phyloP scores from a whole-genome alignment of 2,329 filamentous ascomycete species.

The Curvularia sp. region DNA sequence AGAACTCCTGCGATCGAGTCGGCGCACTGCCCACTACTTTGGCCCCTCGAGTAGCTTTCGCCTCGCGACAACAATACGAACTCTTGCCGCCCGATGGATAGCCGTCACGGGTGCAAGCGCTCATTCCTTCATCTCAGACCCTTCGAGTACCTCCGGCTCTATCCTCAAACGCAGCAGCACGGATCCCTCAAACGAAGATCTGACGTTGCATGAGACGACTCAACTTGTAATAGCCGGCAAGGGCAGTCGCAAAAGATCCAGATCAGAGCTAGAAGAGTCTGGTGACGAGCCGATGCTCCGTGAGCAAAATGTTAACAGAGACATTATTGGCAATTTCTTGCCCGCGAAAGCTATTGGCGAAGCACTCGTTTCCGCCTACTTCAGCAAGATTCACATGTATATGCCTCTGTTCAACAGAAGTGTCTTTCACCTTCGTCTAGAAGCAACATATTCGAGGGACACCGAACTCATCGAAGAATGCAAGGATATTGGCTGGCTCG shows the following conservation, averaged over 20 bases:
- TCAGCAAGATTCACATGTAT: constrained; percentile 49
- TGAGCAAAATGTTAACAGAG: constrained; percentile 3
- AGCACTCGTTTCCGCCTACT: constrained; percentile 51
- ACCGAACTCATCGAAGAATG: constrained; percentile 33
- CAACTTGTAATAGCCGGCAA: constrained; percentile 11
- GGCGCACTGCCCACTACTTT: constrained; percentile 37
- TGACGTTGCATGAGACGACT: constrained; percentile 15
- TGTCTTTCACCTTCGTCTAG: constrained; percentile 51
- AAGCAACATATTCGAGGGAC: constrained; percentile 48
- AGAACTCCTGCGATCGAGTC: constrained; percentile 27
- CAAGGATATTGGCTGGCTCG: constrained; percentile 53
- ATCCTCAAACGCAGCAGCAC: constrained; percentile 22
- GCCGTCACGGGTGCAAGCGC: constrained; percentile 18
- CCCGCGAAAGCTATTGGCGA: constrained; percentile 50
- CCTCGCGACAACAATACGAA: constrained; percentile 32
- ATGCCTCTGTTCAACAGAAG: constrained; percentile 52
- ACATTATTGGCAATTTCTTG: constrained; percentile 37
- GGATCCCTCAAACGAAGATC: constrained; percentile 31
- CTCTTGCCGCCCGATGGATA: constrained; percentile 32
- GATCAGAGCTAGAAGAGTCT: constrained; percentile 25
- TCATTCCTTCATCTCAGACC: constrained; percentile 17
- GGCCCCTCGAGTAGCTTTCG: constrained; percentile 38
- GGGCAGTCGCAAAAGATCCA: constrained; percentile 28
- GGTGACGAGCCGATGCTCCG: constrained; percentile 19
- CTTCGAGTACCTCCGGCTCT: constrained; percentile 10